Percentiles rank a stretch among this genome's conserved stretches.
phyloP scores from a whole-genome alignment of 805 yeast genomes.

The Maudiozyma barnettii region DNA sequence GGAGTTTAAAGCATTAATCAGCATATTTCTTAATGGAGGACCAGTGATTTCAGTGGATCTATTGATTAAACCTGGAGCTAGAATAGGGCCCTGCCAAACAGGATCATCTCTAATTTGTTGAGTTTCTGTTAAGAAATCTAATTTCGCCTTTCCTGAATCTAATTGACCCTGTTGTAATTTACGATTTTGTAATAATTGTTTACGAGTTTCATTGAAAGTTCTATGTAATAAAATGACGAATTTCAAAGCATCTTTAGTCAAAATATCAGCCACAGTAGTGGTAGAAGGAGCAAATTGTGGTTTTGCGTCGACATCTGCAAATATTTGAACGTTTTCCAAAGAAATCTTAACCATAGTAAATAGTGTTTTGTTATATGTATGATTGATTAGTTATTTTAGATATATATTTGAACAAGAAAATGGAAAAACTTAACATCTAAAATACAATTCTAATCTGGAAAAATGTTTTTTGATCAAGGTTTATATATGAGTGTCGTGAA shows the following conservation, averaged over 20 bases:
- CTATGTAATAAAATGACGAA: conserved; percentile 67
- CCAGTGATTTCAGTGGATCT: conserved; percentile 80
- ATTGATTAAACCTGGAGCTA: conserved; percentile 63
- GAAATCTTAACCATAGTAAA: conserved; percentile 19
- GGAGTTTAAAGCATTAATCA: conserved; percentile 71
- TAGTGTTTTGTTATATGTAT: background rate
- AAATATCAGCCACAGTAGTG: conserved; percentile 32
- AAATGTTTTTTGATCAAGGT: too few relatives aligned
- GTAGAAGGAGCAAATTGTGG: conserved; percentile 29
- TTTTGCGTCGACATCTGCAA: conserved; percentile 26
- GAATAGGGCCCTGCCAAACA: conserved; percentile 65
- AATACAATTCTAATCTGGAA: too few relatives aligned
- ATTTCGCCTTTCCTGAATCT: conserved; percentile 47
- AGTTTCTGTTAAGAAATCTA: conserved; percentile 62
- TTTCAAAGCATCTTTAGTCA: conserved; percentile 43
- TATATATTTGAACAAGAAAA: too few relatives aligned
- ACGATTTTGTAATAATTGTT: conserved; percentile 52
- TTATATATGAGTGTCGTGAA: too few relatives aligned
- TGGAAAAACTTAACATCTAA: too few relatives aligned
- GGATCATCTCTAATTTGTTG: conserved; percentile 58
- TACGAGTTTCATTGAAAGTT: conserved; percentile 55
- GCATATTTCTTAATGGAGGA: conserved; percentile 78
- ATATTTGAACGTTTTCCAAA: conserved; percentile 29
- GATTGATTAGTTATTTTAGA: background rate
- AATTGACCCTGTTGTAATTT: conserved; percentile 48